Base-by-base conservation (phyloP, 306 rosid species). In the Gastrolobium bilobum region DNA sequence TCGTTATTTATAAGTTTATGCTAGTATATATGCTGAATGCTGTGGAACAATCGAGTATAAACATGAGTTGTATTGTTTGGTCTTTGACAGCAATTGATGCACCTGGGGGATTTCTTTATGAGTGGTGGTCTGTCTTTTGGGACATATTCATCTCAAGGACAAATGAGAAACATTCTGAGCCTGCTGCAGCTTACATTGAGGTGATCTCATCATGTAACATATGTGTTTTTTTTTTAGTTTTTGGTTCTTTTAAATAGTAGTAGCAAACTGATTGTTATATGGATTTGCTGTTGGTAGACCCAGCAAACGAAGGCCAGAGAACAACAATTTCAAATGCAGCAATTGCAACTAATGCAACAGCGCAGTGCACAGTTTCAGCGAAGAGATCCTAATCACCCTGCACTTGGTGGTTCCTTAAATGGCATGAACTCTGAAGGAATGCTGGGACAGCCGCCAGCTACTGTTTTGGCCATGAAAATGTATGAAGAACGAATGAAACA, bases 91-190 rank as follows among this genome's bases (percentile, higher is more conserved):
- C 98, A 84, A 94, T 92, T 84, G 97, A 94, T 89, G 98, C 98
- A 38, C 98, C 98, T 46, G 93, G 96, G 60, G 98, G 98, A 42
- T 94, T 94, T 80, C 94, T 94, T 33, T 94, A 77, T 2, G 98
- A 94, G 84, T 92, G 96, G 97, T 94, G 98, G 98, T 92, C 96
- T 75, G 98, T 94, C 60, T 94, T 91, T 80, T 94, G 98, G 98
- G 97, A 94, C 81, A 88, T 94, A 82, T 94, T 94, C 85, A 94
- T 94, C 77, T 85, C 97, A 29, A 92, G 94, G 81, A 88, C 94
- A 38, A 90, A 92, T 51, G 97, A 92, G 81, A 92, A 92, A 82
- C 97, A 92, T 79, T 94, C 97, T 7, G 97, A 92, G 76, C 40
- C 97, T 62, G 97, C 97, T 5, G 91, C 94, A 9, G 90, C 93